Percentiles rank a stretch among this genome's conserved stretches.
Conservation (phyloP, 768 basidiomycete genomes). For the Psilocybe azurescens region DNA sequence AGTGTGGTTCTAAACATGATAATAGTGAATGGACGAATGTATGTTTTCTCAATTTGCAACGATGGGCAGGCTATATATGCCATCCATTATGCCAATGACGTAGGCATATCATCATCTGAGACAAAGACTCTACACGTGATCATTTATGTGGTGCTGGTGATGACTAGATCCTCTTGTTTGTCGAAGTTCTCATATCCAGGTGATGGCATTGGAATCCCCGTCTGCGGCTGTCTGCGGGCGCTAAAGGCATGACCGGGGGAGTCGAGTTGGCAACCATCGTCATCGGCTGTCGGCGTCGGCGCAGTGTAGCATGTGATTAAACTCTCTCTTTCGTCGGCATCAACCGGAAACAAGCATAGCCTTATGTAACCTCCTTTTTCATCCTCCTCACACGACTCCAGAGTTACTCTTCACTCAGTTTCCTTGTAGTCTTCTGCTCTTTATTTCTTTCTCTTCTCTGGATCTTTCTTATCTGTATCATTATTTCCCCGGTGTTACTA, state of each 20-base stretch:
- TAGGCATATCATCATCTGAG: conserved; percentile 9
- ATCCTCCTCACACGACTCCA: conserved; percentile 15
- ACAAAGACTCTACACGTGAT: conserved; percentile 7
- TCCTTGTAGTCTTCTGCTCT: conserved; percentile 9
- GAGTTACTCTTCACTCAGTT: conserved; percentile 18
- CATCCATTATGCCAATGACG: conserved; percentile 19
- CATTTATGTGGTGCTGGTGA: too few relatives aligned
- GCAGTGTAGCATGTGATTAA: conserved; percentile 26
- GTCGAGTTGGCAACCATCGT: too few relatives aligned
- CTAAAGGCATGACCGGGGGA: too few relatives aligned
- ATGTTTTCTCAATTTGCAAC: too few relatives aligned
- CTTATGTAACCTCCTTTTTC: conserved; percentile 22
- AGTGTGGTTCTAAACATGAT: conserved; percentile 26
- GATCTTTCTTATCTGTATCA: conserved; percentile 32
- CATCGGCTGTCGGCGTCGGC: too few relatives aligned
- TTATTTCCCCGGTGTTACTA: conserved; percentile 26
- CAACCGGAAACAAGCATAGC: conserved; percentile 12
- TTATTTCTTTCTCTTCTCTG: conserved; percentile 12
- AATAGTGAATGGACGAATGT: background rate
- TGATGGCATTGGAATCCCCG: too few relatives aligned
- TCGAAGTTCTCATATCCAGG: too few relatives aligned
- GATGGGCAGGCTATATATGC: background rate
- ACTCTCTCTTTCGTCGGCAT: conserved; percentile 15
- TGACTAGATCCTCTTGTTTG: too few relatives aligned
- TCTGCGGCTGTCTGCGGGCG: too few relatives aligned